A percentile compares a stretch with the other conserved stretches of the same genome.
These are phyloP conservation scores for Chytridium lagenaria DNA, from an alignment of 371 early-diverging fungal species.

Conservation along the genomic window DNA sequence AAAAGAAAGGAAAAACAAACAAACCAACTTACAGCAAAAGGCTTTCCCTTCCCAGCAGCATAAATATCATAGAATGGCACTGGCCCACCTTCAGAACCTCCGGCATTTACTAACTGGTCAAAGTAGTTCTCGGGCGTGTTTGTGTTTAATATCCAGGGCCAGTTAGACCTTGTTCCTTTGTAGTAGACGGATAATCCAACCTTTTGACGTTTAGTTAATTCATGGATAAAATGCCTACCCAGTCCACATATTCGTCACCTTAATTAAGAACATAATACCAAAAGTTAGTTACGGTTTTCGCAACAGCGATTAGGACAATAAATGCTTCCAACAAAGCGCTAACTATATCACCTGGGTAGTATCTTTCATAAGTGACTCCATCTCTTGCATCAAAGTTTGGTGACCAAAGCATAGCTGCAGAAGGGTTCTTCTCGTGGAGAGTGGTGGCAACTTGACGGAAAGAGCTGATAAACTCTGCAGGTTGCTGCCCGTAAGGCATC, in stretches of 20 bases:
- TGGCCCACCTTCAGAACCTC: constrained; percentile 25
- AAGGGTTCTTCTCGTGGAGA: constrained; percentile 12
- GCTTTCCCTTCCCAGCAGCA: constrained; percentile 28
- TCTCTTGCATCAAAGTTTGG: constrained; percentile 39
- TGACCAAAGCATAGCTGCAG: constrained; percentile 50
- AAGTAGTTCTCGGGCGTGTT: constrained; percentile 22
- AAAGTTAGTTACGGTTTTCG: too few relatives aligned
- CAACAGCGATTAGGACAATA: background rate
- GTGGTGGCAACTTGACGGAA: background rate
- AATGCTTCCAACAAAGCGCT: background rate
- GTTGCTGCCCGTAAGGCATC: constrained; percentile 8
- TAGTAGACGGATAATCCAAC: constrained; percentile 47
- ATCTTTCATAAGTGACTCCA: constrained; percentile 46
- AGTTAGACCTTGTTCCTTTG: constrained; percentile 22
- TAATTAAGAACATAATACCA: constrained; percentile 24
- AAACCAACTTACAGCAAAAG: constrained; percentile 9
- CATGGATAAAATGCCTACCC: too few relatives aligned
- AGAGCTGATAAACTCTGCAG: background rate
- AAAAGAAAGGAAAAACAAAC: background rate
- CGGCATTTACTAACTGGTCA: constrained; percentile 29
- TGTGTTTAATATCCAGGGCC: constrained; percentile 26
- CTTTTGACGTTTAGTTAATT: too few relatives aligned
- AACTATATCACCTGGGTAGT: constrained; percentile 28
- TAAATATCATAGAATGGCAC: constrained; percentile 26
- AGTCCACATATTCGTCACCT: constrained; percentile 52